Conservation (phyloP, 2,329 filamentous ascomycete genomes). For the Pseudogymnoascus sp. region DNA sequence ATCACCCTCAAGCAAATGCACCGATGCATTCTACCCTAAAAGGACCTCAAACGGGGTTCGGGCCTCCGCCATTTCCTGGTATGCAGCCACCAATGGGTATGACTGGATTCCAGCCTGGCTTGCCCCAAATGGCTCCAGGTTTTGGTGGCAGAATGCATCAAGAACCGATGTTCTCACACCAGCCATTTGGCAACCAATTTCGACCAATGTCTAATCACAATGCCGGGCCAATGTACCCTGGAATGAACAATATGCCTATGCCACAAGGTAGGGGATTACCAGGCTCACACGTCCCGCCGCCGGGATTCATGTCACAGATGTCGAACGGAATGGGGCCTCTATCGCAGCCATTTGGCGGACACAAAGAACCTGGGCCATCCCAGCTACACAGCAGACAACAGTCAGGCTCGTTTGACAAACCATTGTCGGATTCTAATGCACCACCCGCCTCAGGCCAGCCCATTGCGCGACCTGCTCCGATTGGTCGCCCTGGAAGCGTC, state of each 20-base stretch:
- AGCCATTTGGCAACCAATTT: slow-evolving; percentile 44
- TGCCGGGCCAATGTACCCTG: slow-evolving; percentile 46
- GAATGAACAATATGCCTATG: slow-evolving; percentile 51
- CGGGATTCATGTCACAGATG: slow-evolving; percentile 37
- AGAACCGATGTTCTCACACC: slow-evolving; percentile 46
- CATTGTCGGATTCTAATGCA: slow-evolving; percentile 28
- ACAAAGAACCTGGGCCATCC: slow-evolving; percentile 33
- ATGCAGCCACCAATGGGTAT: slow-evolving; percentile 47
- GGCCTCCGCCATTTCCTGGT: slow-evolving; percentile 34
- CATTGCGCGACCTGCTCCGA: slow-evolving; percentile 75
- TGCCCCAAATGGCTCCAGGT: slow-evolving; percentile 33
- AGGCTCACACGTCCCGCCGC: slow-evolving; percentile 38
- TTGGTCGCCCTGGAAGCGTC: slow-evolving; percentile 75
- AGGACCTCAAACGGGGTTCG: slow-evolving; percentile 45
- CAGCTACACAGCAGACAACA: slow-evolving; percentile 65
- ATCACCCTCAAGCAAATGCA: slow-evolving; percentile 55
- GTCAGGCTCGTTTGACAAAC: slow-evolving; percentile 59
- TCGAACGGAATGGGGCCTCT: slow-evolving; percentile 32
- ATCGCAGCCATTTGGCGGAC: slow-evolving; percentile 29
- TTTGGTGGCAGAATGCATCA: slow-evolving; percentile 35
- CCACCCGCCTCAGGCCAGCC: slow-evolving; percentile 50
- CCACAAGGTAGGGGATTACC: slow-evolving; percentile 37
- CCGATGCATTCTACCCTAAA: slow-evolving; percentile 50
- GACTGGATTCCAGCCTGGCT: slow-evolving; percentile 42
- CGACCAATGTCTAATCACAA: slow-evolving; percentile 43